phyloP scores from a whole-genome alignment of 2,329 filamentous ascomycete species.

The Talaromyces sp. region DNA sequence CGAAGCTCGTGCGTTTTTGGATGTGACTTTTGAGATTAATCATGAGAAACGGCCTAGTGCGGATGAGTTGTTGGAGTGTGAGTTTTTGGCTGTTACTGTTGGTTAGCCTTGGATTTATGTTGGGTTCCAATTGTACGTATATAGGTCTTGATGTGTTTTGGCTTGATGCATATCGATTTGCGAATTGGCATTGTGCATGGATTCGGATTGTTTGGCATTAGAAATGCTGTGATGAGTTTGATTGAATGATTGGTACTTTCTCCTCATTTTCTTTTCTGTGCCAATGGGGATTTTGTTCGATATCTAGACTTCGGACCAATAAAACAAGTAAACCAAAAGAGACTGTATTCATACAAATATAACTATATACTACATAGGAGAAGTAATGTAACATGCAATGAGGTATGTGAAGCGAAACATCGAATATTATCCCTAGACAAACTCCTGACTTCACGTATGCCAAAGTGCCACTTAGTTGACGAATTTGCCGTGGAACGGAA shows the following conservation, averaged over 20 bases:
- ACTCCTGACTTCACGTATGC: background rate
- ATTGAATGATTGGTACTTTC: background rate
- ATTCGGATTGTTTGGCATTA: background rate
- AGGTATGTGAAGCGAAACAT: background rate
- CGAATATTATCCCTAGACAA: background rate
- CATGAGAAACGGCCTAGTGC: constrained; percentile 88
- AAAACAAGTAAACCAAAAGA: background rate
- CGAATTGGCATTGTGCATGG: constrained; percentile 1
- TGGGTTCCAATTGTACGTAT: background rate
- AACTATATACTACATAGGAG: constrained; percentile 14
- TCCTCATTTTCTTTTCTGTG: background rate
- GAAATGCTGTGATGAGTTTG: background rate
- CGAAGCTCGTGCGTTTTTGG: constrained; percentile 79
- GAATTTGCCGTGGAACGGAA: constrained; percentile 80
- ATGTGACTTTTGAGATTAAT: constrained; percentile 91
- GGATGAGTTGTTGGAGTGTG: constrained; percentile 80
- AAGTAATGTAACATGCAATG: background rate
- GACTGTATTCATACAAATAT: constrained; percentile 12
- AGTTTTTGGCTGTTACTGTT: constrained; percentile 70
- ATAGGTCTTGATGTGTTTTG: background rate
- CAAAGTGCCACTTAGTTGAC: constrained; percentile 41
- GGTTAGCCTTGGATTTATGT: background rate
- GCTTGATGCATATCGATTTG: background rate
- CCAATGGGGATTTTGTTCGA: too few species aligned
- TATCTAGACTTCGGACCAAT: background rate